These are phyloP conservation scores for Tinospora cordifolia DNA, from an alignment of 164 flowering plant genomes.

Conservation along the genomic window DNA sequence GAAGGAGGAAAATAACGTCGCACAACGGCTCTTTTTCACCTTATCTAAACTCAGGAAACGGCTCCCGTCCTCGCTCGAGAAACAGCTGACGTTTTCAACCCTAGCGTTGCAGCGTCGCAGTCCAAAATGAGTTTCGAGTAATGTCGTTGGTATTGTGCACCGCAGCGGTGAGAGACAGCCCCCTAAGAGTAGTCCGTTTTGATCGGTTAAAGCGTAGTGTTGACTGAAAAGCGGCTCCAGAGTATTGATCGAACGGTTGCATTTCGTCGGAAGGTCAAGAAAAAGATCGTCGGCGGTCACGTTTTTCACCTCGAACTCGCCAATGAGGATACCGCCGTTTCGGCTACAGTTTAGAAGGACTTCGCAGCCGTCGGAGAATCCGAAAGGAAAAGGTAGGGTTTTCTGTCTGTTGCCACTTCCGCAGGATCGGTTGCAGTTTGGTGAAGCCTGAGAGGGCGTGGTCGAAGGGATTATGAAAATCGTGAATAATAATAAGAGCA, in stretches of 20 bases:
- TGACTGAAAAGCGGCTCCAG: constrained; percentile 24
- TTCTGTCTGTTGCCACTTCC: constrained; percentile 9
- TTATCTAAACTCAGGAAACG: constrained; percentile 20
- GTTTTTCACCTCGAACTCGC: constrained; percentile 34
- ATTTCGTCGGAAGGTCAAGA: constrained; percentile 33
- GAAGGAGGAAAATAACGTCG: constrained; percentile 36
- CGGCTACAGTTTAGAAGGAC: constrained; percentile 48
- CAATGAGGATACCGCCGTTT: constrained; percentile 22
- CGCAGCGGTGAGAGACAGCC: constrained; percentile 29
- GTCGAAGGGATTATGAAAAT: background rate
- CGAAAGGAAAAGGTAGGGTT: constrained; percentile 52
- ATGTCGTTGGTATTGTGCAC: constrained; percentile 30
- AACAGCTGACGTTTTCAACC: constrained; percentile 34
- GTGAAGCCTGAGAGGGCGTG: constrained; percentile 9
- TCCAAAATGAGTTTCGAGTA: constrained; percentile 29
- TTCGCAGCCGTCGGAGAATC: constrained; percentile 55
- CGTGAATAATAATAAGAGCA: constrained; percentile 7
- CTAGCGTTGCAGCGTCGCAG: constrained; percentile 15
- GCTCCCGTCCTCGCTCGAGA: constrained; percentile 13
- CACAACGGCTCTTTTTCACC: constrained; percentile 25
- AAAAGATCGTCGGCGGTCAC: constrained; percentile 27
- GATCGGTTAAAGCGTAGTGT: constrained; percentile 43
- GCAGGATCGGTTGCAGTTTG: constrained; percentile 30
- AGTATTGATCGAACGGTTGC: constrained; percentile 39
- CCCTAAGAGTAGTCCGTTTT: constrained; percentile 49